Percentiles rank a stretch among this genome's conserved stretches.
Conservation (phyloP, 495 filamentous ascomycete genomes). For the Penicillium macrosclerotiorum region DNA sequence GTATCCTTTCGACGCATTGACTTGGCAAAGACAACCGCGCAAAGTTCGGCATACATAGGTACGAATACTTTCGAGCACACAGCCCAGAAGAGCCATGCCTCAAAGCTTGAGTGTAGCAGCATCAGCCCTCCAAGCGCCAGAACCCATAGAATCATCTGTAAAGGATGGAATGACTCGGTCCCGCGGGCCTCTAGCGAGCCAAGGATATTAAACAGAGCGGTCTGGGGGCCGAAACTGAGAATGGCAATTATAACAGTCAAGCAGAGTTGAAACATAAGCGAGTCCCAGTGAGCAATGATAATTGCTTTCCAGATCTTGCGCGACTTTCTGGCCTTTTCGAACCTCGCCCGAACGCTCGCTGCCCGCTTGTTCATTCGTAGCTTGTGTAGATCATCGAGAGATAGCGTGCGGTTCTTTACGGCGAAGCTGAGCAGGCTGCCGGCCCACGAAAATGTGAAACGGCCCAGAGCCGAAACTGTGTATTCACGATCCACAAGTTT, state of each 20-base stretch:
- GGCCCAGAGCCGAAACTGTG: slow-evolving; percentile 57
- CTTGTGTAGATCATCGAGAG: slow-evolving; percentile 58
- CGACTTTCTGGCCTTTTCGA: slow-evolving; percentile 48
- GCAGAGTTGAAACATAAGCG: slow-evolving; percentile 52
- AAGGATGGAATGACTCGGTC: slow-evolving; percentile 26
- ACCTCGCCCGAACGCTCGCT: slow-evolving; percentile 35
- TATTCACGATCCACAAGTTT: slow-evolving; percentile 61
- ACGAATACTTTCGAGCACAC: slow-evolving; percentile 61
- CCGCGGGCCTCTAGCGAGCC: slow-evolving; percentile 57
- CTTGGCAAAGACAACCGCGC: slow-evolving; percentile 73
- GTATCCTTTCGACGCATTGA: slow-evolving; percentile 78
- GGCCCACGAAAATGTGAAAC: slow-evolving; percentile 67
- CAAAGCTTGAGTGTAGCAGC: slow-evolving; percentile 53
- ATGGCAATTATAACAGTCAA: slow-evolving; percentile 53
- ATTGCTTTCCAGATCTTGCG: slow-evolving; percentile 63
- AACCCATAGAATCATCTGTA: slow-evolving; percentile 66
- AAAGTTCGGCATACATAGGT: slow-evolving; percentile 66
- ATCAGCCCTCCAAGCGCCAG: slow-evolving; percentile 57
- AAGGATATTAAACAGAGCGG: slow-evolving; percentile 65
- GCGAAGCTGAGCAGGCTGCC: slow-evolving; percentile 50
- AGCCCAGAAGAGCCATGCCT: slow-evolving; percentile 63
- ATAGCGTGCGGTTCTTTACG: slow-evolving; percentile 52
- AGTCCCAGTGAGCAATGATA: slow-evolving; percentile 50
- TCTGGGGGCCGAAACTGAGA: slow-evolving; percentile 66
- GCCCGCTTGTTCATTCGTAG: slow-evolving; percentile 29